Percentiles rank a stretch among this genome's conserved stretches.
phyloP scores from a whole-genome alignment of 2,329 filamentous ascomycete species.

The Colletotrichum graminicola region DNA sequence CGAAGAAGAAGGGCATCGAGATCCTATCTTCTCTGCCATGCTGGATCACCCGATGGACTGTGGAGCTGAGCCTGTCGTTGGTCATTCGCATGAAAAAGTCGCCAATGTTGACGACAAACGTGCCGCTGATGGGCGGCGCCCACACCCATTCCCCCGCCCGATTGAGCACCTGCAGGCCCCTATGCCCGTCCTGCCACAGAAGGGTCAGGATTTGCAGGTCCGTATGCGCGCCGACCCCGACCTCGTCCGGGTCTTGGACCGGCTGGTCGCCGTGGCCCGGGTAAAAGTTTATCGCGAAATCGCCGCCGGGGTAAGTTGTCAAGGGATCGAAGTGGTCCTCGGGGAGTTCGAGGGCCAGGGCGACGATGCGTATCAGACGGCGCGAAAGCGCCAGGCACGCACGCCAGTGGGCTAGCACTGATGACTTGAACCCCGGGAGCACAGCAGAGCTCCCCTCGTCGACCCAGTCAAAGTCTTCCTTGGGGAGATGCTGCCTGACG shows the following conservation, averaged over 20 bases:
- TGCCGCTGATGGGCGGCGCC: constrained; percentile 44
- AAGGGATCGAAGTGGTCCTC: constrained; percentile 42
- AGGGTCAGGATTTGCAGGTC: constrained; percentile 62
- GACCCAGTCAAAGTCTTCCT: constrained; percentile 40
- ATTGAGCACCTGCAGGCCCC: constrained; percentile 45
- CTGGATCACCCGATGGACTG: constrained; percentile 43
- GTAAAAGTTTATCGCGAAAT: constrained; percentile 46
- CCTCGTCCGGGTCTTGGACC: constrained; percentile 45
- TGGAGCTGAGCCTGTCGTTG: constrained; percentile 45
- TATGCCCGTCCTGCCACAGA: constrained; percentile 59
- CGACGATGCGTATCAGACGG: constrained; percentile 43
- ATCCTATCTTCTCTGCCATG: constrained; percentile 39
- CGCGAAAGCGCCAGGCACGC: constrained; percentile 44
- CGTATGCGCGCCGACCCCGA: constrained; percentile 61
- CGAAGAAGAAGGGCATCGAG: constrained; percentile 70
- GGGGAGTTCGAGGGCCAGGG: constrained; percentile 44
- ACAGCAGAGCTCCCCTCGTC: constrained; percentile 47
- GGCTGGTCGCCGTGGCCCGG: constrained; percentile 41
- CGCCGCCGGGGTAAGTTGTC: constrained; percentile 44
- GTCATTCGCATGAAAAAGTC: constrained; percentile 46
- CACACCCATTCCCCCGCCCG: constrained; percentile 45
- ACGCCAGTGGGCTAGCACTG: constrained; percentile 58
- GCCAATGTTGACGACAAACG: constrained; percentile 47
- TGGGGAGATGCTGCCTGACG: constrained; percentile 35
- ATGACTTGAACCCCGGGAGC: constrained; percentile 55